Percentiles rank a stretch among this genome's conserved stretches.
These are phyloP conservation scores for Arachis stenosperma DNA, from an alignment of 306 rosid genomes.

Conservation along the genomic window DNA sequence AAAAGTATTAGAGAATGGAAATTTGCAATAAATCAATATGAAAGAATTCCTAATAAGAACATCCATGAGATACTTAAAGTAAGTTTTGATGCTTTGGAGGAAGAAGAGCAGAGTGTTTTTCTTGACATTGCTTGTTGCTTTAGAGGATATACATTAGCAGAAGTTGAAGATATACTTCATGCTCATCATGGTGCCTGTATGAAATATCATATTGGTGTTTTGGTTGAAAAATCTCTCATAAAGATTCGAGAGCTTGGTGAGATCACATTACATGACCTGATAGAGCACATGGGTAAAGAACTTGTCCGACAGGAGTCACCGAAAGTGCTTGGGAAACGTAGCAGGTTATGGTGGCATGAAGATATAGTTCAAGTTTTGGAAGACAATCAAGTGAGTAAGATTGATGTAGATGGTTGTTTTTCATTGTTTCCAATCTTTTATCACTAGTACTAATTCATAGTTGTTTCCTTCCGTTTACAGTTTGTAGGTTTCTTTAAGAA, in stretches of 20 bases:
- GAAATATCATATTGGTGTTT: not conserved
- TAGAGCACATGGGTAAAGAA: conserved; percentile 15
- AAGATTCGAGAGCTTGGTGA: not conserved
- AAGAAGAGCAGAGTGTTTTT: not conserved
- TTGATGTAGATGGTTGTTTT: not conserved
- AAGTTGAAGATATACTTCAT: not conserved
- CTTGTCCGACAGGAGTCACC: conserved; percentile 15
- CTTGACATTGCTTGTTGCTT: conserved; percentile 24
- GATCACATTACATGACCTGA: not conserved
- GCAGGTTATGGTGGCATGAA: not conserved
- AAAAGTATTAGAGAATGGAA: not conserved
- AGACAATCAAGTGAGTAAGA: conserved; percentile 8
- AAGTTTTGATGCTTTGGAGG: conserved; percentile 2
- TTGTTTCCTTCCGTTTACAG: not conserved
- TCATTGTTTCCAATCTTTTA: not conserved
- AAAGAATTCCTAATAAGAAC: not conserved
- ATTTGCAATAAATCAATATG: not conserved
- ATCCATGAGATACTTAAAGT: not conserved
- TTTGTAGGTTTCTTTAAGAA: not conserved
- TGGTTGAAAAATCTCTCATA: conserved; percentile 26
- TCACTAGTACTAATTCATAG: no score
- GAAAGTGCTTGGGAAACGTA: not conserved
- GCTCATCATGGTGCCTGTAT: not conserved
- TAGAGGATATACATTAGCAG: not conserved
- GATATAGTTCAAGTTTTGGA: not conserved